Conservation (phyloP, 345 rosid genomes). For the Sapria himalayana region DNA sequence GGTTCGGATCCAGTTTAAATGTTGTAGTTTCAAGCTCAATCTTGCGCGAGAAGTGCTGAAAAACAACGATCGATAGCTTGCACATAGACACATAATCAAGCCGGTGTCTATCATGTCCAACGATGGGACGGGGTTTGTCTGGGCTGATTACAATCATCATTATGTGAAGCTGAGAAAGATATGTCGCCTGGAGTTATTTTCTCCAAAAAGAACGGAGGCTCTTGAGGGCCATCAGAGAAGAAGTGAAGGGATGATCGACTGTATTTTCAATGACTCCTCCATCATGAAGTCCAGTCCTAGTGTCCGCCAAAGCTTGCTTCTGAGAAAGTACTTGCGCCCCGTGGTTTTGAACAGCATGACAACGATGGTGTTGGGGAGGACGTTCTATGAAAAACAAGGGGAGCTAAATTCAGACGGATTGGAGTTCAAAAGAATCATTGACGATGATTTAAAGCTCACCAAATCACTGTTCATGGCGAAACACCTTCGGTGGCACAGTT, state of each 20-base stretch:
- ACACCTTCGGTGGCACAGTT: too few species aligned
- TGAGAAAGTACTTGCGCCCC: too few species aligned
- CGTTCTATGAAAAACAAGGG: too few species aligned
- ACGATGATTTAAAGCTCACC: too few species aligned
- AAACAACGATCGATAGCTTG: conserved; percentile 61
- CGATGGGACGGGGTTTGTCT: conserved; percentile 65
- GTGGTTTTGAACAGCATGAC: too few species aligned
- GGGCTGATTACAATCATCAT: conserved; percentile 95
- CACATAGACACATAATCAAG: conserved; percentile 54
- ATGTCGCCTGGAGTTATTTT: conserved; percentile 70
- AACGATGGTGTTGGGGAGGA: too few species aligned
- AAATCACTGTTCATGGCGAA: too few species aligned
- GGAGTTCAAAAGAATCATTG: too few species aligned
- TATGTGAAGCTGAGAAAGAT: conserved; percentile 84
- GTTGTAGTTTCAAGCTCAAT: conserved; percentile 45
- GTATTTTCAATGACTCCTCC: conserved; percentile 41
- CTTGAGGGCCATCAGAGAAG: conserved; percentile 79
- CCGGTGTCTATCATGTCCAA: conserved; percentile 58
- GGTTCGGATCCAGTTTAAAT: conserved; percentile 76
- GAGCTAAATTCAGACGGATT: too few species aligned
- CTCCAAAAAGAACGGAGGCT: conserved; percentile 52
- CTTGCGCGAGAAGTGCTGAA: conserved; percentile 64
- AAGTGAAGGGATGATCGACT: conserved; percentile 80
- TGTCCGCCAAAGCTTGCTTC: too few species aligned
- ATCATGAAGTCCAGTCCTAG: too few species aligned